Percentiles rank a stretch among this genome's conserved stretches.
phyloP scores from a whole-genome alignment of 305 asterid species.

The Salvia sclarea region DNA sequence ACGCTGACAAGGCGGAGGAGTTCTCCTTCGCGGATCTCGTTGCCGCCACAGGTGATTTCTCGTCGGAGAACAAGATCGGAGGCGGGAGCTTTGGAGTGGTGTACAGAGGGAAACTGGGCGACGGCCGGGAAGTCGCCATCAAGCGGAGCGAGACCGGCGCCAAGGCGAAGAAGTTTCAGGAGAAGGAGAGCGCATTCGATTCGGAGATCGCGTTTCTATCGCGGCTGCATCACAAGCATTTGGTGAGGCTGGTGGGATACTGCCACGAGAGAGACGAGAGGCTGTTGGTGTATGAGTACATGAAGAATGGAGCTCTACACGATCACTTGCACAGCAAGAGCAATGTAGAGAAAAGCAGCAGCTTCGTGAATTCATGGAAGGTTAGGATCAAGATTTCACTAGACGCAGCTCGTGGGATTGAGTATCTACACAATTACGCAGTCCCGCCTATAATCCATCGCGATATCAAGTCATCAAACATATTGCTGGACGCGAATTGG shows the following conservation, averaged over 20 bases:
- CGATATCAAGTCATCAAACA: slow-evolving; percentile 83
- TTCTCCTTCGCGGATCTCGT: slow-evolving; percentile 58
- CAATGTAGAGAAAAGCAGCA: slow-evolving; percentile 58
- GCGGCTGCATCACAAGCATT: slow-evolving; percentile 84
- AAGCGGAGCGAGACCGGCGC: slow-evolving; percentile 66
- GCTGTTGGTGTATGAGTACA: slow-evolving; percentile 75
- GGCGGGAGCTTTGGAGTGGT: slow-evolving; percentile 88
- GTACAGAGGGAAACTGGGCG: slow-evolving; percentile 62
- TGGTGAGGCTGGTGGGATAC: slow-evolving; percentile 74
- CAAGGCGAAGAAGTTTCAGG: slow-evolving; percentile 61
- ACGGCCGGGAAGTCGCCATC: slow-evolving; percentile 85
- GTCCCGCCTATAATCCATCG: slow-evolving; percentile 89
- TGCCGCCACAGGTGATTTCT: slow-evolving; percentile 60
- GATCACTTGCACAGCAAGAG: slow-evolving; percentile 68
- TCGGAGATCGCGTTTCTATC: slow-evolving; percentile 78
- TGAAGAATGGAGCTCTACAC: slow-evolving; percentile 85
- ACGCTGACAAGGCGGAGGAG: slow-evolving; percentile 72
- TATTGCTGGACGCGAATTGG: slow-evolving; percentile 72
- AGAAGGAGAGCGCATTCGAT: slow-evolving; percentile 80
- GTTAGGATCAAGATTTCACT: slow-evolving; percentile 73
- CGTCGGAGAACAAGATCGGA: slow-evolving; percentile 73
- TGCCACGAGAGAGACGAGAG: slow-evolving; percentile 84
- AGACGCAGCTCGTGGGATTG: slow-evolving; percentile 87
- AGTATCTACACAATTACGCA: slow-evolving; percentile 79
- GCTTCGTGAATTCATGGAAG: slow-evolving; percentile 71